Percentiles rank a stretch among this genome's conserved stretches.
phyloP scores from a whole-genome alignment of 2,329 filamentous ascomycete genomes.

The Parastagonospora nodorum region DNA sequence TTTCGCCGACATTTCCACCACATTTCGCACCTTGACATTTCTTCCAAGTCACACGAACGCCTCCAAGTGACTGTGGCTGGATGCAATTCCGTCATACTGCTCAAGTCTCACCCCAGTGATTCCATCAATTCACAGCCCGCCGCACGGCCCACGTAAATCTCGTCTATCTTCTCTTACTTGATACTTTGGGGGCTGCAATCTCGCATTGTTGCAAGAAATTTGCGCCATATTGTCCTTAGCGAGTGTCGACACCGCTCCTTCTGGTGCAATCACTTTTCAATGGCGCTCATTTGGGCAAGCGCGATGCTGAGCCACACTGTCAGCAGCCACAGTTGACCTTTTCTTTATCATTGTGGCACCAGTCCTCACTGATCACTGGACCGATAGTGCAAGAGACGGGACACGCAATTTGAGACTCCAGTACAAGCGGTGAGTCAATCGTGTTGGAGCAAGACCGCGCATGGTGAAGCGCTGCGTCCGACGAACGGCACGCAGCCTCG shows the following conservation, averaged over 20 bases:
- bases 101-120: constrained; percentile 7
- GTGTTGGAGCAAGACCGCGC: too few species aligned
- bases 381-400: too few species aligned
- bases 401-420: too few species aligned
- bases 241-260: constrained; percentile 16
- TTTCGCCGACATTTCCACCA: constrained; percentile 2
- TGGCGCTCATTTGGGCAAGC: constrained; percentile 1
- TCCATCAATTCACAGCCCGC: constrained; percentile 14
- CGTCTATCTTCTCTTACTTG: background rate
- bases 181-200: constrained; percentile 5
- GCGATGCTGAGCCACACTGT: constrained; percentile 25
- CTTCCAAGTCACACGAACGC: constrained; percentile 8
- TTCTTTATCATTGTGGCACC: too few species aligned
- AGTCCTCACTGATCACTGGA: too few species aligned
- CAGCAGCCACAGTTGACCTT: constrained; percentile 22
- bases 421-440: too few species aligned
- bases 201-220: background rate
- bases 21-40: constrained; percentile 7
- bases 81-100: constrained; percentile 1
- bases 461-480: too few species aligned
- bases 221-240: background rate
- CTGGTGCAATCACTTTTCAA: background rate
- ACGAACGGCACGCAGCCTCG: too few species aligned
- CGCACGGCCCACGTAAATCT: constrained; percentile 1
- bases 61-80: constrained; percentile 11